These are phyloP conservation scores for Mycena olivaceomarginata DNA, from an alignment of 768 basidiomycete species.

Conservation along the genomic window DNA sequence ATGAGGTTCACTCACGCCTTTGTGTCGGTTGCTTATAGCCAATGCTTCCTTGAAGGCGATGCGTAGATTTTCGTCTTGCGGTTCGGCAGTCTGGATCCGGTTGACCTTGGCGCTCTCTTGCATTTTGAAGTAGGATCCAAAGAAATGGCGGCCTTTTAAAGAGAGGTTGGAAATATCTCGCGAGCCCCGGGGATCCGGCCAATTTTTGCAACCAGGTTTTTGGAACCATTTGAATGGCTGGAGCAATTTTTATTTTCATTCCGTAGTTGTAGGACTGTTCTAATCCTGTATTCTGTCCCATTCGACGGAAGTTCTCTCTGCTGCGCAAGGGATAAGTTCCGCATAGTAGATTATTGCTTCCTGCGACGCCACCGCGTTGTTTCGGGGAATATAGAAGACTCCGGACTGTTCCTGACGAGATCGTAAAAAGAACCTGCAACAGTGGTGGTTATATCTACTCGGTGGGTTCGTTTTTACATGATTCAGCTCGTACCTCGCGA, in stretches of 20 bases:
- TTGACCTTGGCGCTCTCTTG: background rate
- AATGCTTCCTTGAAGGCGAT: slow-evolving; percentile 30
- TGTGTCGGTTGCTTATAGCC: slow-evolving; percentile 31
- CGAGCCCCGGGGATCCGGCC: background rate
- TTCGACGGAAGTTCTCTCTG: slow-evolving; percentile 9
- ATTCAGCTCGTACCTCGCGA: background rate
- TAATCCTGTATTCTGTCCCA: slow-evolving; percentile 14
- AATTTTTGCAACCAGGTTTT: slow-evolving; percentile 11
- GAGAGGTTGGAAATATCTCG: too few species aligned
- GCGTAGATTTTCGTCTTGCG: background rate
- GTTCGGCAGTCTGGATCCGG: slow-evolving; percentile 10
- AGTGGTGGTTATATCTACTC: slow-evolving; percentile 7
- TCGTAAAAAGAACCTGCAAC: slow-evolving; percentile 3
- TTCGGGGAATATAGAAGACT: slow-evolving; percentile 12
- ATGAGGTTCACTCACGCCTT: slow-evolving; percentile 16
- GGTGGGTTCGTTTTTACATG: background rate
- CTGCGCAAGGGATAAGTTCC: slow-evolving; percentile 6
- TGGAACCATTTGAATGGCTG: slow-evolving; percentile 10
- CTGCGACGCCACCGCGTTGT: slow-evolving; percentile 17
- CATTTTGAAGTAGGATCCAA: slow-evolving; percentile 14
- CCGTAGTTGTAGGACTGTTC: background rate
- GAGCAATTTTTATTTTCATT: slow-evolving; percentile 5
- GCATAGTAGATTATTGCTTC: slow-evolving; percentile 3
- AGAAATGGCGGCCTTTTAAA: background rate
- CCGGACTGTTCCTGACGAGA: slow-evolving; percentile 17